phyloP scores from a whole-genome alignment of 805 yeast species.

The Kazachstania taianensis region DNA sequence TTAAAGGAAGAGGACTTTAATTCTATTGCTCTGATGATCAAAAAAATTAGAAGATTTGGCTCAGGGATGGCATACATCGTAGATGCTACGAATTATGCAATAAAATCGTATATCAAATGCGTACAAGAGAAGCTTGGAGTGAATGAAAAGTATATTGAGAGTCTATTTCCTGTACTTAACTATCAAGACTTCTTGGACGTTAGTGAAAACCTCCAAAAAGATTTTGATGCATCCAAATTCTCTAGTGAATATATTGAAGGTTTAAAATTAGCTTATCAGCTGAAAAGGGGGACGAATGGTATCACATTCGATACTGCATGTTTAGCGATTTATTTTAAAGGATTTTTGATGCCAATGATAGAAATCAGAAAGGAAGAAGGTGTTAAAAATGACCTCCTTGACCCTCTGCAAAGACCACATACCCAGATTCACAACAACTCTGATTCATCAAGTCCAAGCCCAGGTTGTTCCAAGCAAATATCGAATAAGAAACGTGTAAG shows the following conservation, averaged over 20 bases:
- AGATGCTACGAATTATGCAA: constrained; percentile 23
- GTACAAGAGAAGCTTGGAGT: constrained; percentile 12
- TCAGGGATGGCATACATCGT: constrained; percentile 52
- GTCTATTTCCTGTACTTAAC: constrained; percentile 18
- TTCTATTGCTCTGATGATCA: constrained; percentile 49
- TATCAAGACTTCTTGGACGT: constrained; percentile 17
- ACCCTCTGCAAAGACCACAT: background rate
- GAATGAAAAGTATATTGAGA: constrained; percentile 22
- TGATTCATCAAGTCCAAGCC: background rate
- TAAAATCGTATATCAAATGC: constrained; percentile 15
- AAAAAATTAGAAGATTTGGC: constrained; percentile 67
- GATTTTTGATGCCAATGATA: constrained; percentile 19
- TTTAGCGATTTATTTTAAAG: constrained; percentile 23
- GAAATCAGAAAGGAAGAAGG: background rate
- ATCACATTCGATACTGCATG: constrained; percentile 26
- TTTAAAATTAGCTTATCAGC: constrained; percentile 20
- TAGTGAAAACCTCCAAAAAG: constrained; percentile 15
- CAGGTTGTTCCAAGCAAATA: constrained; percentile 7
- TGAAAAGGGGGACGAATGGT: constrained; percentile 26
- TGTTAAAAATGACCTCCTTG: no score
- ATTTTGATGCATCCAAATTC: constrained; percentile 12
- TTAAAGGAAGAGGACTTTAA: constrained; percentile 45
- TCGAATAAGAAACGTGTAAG: constrained; percentile 24
- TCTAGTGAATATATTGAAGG: constrained; percentile 15
- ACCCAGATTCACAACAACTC: background rate